phyloP scores from a whole-genome alignment of 495 filamentous ascomycete genomes.

The Aspergillus cristatus region DNA sequence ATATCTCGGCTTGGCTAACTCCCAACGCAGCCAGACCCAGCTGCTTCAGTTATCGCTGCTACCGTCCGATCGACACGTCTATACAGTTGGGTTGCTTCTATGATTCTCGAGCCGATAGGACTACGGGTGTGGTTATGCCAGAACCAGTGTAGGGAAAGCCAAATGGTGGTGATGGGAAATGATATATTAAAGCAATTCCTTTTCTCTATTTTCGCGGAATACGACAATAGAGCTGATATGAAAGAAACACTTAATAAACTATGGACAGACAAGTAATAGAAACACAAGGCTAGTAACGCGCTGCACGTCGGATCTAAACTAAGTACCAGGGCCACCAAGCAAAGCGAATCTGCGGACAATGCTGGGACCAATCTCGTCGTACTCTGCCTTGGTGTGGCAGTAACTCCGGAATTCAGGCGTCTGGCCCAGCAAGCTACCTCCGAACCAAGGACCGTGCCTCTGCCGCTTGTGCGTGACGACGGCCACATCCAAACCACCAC shows the following conservation, averaged over 20 bases:
- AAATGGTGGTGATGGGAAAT: too few relatives aligned
- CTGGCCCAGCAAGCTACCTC: constrained; percentile 89
- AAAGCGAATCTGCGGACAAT: constrained; percentile 94
- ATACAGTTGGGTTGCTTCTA: too few relatives aligned
- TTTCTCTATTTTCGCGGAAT: too few relatives aligned
- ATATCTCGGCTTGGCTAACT: too few relatives aligned
- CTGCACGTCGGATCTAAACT: constrained; percentile 18
- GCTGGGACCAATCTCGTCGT: constrained; percentile 88
- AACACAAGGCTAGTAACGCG: not conserved
- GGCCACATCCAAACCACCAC: constrained; percentile 84
- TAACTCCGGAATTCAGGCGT: constrained; percentile 98
- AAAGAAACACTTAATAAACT: not conserved
- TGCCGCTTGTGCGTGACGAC: constrained; percentile 96
- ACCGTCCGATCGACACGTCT: too few relatives aligned
- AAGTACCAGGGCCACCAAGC: constrained; percentile 79
- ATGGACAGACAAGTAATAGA: not conserved
- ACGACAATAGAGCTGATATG: too few relatives aligned
- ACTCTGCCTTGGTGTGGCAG: constrained; percentile 96
- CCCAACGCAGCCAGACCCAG: too few relatives aligned
- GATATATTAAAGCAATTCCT: too few relatives aligned
- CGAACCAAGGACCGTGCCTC: constrained; percentile 96
- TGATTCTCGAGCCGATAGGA: too few relatives aligned
- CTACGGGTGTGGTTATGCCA: too few relatives aligned
- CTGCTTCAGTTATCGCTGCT: too few relatives aligned
- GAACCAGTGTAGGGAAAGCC: too few relatives aligned